Evolutionary conservation across 2,329 filamentous ascomycete genomes (phyloP).

Genomic region (Neofusicoccum parvum): DNA sequence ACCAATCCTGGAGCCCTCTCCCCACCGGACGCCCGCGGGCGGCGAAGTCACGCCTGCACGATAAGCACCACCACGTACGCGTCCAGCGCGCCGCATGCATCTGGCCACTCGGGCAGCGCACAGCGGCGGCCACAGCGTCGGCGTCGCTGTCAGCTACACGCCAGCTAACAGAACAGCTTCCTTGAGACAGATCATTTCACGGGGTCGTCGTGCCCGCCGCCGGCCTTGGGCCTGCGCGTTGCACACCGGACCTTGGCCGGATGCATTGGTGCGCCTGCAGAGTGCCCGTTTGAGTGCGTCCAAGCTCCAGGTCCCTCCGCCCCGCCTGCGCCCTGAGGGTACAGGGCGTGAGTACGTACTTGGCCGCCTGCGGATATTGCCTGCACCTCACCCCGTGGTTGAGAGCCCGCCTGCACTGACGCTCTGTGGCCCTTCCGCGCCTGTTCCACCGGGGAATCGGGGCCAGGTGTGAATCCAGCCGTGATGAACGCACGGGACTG

Average conservation of each 20-base stretch:
- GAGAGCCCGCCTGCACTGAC: neutral
- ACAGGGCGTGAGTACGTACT: neutral
- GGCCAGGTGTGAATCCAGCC: neutral
- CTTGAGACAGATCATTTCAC: neutral
- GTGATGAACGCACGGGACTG: neutral
- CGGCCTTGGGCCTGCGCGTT: neutral
- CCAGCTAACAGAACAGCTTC: neutral
- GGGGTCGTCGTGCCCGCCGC: neutral
- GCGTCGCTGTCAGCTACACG: neutral
- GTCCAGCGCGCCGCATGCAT: slow-evolving; percentile 2
- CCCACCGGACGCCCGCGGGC: neutral
- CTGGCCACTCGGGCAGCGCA: neutral
- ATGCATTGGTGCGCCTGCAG: slow-evolving; percentile 7
- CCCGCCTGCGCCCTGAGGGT: neutral
- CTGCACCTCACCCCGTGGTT: neutral
- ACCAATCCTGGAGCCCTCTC: neutral
- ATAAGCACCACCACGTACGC: slow-evolving; percentile 10
- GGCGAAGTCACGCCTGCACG: neutral
- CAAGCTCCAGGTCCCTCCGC: neutral
- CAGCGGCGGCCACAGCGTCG: neutral
- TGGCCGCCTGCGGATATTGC: slow-evolving; percentile 12
- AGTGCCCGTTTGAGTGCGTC: slow-evolving; percentile 5
- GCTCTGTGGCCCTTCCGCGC: neutral
- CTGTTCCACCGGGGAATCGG: slow-evolving; percentile 14
- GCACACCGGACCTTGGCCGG: neutral